These are phyloP conservation scores for Sarcomyxa edulis DNA, from an alignment of 768 basidiomycete genomes.

Conservation along the genomic window DNA sequence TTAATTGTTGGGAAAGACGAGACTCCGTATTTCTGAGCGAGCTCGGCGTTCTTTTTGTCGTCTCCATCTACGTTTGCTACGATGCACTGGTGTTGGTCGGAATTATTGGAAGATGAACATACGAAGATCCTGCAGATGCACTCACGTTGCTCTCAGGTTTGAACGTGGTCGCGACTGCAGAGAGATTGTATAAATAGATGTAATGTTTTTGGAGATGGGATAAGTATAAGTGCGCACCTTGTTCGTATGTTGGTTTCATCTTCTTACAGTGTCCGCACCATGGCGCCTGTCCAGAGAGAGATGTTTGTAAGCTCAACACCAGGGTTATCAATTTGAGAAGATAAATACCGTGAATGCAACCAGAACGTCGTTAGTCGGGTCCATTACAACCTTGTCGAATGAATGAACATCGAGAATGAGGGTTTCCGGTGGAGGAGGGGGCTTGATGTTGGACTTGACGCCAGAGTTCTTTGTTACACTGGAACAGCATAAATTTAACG, in stretches of 20 bases:
- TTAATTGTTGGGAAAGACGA: conserved; percentile 89
- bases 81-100: conserved; percentile 51
- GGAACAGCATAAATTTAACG: conserved; percentile 1
- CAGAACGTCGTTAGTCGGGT: conserved; percentile 55
- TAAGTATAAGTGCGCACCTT: conserved; percentile 36
- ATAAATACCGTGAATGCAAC: conserved; percentile 71
- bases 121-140: background rate
- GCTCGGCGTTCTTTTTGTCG: conserved; percentile 66
- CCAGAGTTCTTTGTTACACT: conserved; percentile 75
- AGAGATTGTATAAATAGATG: conserved; percentile 4
- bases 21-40: conserved; percentile 71
- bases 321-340: conserved; percentile 1
- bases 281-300: conserved; percentile 42
- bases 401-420: conserved; percentile 62
- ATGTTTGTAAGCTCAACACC: conserved; percentile 4
- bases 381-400: conserved; percentile 73
- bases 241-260: conserved; percentile 83
- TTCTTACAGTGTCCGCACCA: conserved; percentile 97
- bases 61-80: conserved; percentile 92
- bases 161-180: conserved; percentile 74
- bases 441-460: conserved; percentile 84
- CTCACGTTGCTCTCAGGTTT: conserved; percentile 68
- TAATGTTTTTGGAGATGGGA: conserved; percentile 1
- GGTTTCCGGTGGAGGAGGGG: conserved; percentile 71
- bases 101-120: background rate